Percentiles rank a stretch among this genome's conserved stretches.
phyloP scores from a whole-genome alignment of 129 eudicot genomes.

The Glebionis coronaria region DNA sequence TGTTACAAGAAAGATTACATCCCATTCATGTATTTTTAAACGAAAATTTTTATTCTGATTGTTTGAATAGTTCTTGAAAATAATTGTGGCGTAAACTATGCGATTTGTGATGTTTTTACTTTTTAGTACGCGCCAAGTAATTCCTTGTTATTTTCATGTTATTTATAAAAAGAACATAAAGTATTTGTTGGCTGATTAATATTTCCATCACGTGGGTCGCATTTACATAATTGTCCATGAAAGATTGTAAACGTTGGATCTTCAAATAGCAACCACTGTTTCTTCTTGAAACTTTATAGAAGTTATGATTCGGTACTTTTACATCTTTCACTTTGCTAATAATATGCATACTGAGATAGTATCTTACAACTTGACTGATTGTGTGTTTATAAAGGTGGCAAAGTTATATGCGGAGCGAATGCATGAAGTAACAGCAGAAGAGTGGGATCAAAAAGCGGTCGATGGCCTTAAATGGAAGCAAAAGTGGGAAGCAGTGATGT shows the following conservation, averaged over 20 bases:
- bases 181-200: no score
- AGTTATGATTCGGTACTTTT: neutral
- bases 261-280: neutral
- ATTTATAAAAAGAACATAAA: no score
- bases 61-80: no score
- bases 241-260: neutral
- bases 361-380: neutral
- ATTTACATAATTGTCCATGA: neutral
- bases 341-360: neutral
- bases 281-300: no score
- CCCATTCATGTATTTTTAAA: neutral
- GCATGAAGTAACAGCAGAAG: conserved; percentile 73
- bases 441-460: conserved; percentile 40
- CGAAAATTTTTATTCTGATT: no score
- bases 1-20: neutral
- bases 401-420: conserved; percentile 65
- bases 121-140: no score
- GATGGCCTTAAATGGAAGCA: conserved; percentile 48
- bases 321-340: neutral
- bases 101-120: no score
- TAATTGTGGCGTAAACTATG: no score
- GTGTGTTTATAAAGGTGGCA: conserved; percentile 46
- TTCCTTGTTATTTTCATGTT: no score
- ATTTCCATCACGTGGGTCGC: no score
- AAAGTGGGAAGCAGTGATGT: conserved; percentile 61